Base-by-base conservation (phyloP, 192 early-diverging fungal genomes). In the Lobulomyces angularis region DNA sequence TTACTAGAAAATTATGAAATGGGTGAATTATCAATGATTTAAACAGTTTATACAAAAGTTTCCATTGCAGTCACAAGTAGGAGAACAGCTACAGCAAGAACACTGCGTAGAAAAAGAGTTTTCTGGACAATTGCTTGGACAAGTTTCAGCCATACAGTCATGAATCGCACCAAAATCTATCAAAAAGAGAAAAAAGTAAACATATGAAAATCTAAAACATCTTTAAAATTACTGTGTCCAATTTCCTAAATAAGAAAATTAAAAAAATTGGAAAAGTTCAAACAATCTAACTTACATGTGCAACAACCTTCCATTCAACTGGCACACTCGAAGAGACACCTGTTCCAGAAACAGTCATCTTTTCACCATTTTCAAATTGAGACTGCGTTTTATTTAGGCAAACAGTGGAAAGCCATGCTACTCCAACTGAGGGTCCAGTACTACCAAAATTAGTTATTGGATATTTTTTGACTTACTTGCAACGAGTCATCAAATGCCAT, bases 241-340 rank as follows among this genome's bases (percentile, higher is more conserved):
- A 1, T 25, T 22, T 5, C 50, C 55, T 32, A 12, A 12, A 12
- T 16, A 12, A 12, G 12, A 32, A 32, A 16, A 32, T 12, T 16
- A 32, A 32, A 32, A 32, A 32, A 32, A 12, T 12, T 16, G 16
- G 31, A 12, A 32, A 12, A 55, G 48, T 61, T 59, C 83, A 83
- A 28, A 76, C 76, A 48, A 92, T 89, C 17, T 89, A 88, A 53
- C 92, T 75, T 59, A 92, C 92, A 51, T 96, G 92, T 19, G 91
- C 91, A 7, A 92, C 79, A 3, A 90, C 81, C 62, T 87, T 87
- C 88, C 88, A 96, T 55, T 89, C 84, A 42, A 78, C 78, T n/a
- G 74, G 68, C 12, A 71, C 76, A n/a, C 75, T 70, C 0, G 88
- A 82, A 12, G 83, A 87, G 1, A 96, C 79, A 27, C 80, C 91